phyloP scores from a whole-genome alignment of 441 rosid genomes.

The Pelargonium myrrhifolium region DNA sequence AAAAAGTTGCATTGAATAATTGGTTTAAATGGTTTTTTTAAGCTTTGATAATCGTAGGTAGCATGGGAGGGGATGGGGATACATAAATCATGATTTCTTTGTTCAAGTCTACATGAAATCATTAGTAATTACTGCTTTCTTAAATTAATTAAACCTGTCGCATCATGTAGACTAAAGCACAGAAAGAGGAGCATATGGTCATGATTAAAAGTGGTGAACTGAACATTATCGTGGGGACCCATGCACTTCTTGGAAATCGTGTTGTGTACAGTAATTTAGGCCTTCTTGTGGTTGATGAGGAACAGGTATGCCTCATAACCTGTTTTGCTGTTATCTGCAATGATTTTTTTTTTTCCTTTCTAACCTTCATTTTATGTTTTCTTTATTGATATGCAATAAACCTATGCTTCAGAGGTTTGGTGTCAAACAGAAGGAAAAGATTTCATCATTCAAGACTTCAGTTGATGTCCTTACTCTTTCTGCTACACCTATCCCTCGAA shows the following conservation, averaged over 20 bases:
- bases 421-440: slow-evolving; percentile 96
- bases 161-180: slow-evolving; percentile 65
- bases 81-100: slow-evolving; percentile 4
- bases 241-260: slow-evolving; percentile 91
- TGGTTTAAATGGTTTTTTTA: neutral
- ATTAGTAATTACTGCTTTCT: slow-evolving; percentile 11
- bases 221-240: slow-evolving; percentile 89
- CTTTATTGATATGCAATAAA: slow-evolving; percentile 23
- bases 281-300: slow-evolving; percentile 97
- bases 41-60: neutral
- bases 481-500: slow-evolving; percentile 97
- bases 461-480: slow-evolving; percentile 96
- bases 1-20: neutral
- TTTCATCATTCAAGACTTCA: slow-evolving; percentile 91
- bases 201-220: slow-evolving; percentile 77
- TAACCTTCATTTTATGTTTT: slow-evolving; percentile 1
- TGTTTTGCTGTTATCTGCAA: slow-evolving; percentile 16
- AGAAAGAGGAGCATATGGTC: slow-evolving; percentile 58
- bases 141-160: slow-evolving; percentile 21
- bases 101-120: slow-evolving; percentile 13
- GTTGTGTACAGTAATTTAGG: slow-evolving; percentile 89
- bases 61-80: too few species aligned
- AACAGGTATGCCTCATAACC: slow-evolving; percentile 59
- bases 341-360: slow-evolving; percentile 15
- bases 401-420: slow-evolving; percentile 66